These are phyloP conservation scores for Xylaria sp. DNA, from an alignment of 2,329 filamentous ascomycete genomes.

Conservation along the genomic window DNA sequence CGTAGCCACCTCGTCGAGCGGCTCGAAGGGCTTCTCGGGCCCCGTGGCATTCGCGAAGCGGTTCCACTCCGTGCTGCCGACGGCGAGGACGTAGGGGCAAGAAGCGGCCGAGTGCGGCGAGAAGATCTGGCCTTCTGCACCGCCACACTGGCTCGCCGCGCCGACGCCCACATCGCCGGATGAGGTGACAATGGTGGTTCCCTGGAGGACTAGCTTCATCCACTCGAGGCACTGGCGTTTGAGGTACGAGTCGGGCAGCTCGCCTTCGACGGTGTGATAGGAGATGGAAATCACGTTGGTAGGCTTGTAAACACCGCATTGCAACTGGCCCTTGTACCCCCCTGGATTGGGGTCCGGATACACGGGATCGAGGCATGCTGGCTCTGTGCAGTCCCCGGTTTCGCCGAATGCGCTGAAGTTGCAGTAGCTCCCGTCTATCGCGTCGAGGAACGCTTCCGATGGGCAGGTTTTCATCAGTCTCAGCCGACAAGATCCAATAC, in stretches of 20 bases:
- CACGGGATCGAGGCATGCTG: background rate
- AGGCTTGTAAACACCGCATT: background rate
- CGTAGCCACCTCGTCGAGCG: background rate
- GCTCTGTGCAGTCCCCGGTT: background rate
- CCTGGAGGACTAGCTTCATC: constrained; percentile 1
- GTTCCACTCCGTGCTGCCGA: constrained; percentile 2
- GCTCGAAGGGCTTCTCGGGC: background rate
- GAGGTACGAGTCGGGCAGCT: constrained; percentile 3
- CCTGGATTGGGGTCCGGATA: constrained; percentile 1
- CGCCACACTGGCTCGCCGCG: background rate
- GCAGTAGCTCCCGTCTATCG: constrained; percentile 3
- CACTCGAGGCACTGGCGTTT: constrained; percentile 3
- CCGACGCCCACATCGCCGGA: background rate
- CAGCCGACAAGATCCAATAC: background rate
- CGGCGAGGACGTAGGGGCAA: constrained; percentile 1
- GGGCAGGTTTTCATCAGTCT: constrained; percentile 2
- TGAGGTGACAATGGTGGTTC: background rate
- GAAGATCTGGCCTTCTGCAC: background rate
- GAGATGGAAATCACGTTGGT: constrained; percentile 4
- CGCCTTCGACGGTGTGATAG: background rate
- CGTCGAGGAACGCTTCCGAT: constrained; percentile 1
- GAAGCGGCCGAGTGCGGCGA: background rate
- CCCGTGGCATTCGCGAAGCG: background rate
- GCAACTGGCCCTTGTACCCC: background rate
- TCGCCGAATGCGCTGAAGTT: background rate